A percentile compares a stretch with the other conserved stretches of the same genome.
phyloP scores from a whole-genome alignment of 192 early-diverging fungal genomes.

The Coemansia nantahalensis region DNA sequence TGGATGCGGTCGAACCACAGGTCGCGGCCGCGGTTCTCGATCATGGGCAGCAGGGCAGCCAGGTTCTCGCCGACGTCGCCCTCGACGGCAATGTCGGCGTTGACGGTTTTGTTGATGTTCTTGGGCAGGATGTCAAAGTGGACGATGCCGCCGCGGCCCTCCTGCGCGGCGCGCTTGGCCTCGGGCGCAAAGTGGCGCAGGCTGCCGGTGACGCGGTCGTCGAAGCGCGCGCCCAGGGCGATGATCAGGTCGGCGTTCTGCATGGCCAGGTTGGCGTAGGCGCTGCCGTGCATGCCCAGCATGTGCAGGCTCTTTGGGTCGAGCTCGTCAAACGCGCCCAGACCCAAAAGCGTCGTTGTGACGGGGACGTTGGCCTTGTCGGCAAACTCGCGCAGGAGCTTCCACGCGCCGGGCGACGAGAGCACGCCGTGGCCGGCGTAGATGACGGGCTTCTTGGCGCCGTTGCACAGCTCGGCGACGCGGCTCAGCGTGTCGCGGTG shows the following conservation, averaged over 20 bases:
- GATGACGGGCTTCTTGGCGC: conserved; percentile 87
- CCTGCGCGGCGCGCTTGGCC: conserved; percentile 81
- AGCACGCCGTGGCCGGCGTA: conserved; percentile 95
- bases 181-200: conserved; percentile 91
- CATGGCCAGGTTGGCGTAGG: conserved; percentile 98
- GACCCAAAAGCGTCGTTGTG: conserved; percentile 91
- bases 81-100: conserved; percentile 87
- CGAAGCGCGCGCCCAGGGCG: conserved; percentile 95
- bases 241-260: conserved; percentile 94
- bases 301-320: conserved; percentile 91
- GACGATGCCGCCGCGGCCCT: conserved; percentile 90
- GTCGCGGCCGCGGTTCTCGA: conserved; percentile 66
- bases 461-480: conserved; percentile 83
- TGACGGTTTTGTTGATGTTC: conserved; percentile 99
- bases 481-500: conserved; percentile 60
- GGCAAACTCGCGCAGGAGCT: conserved; percentile 77
- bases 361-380: conserved; percentile 92
- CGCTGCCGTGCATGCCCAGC: conserved; percentile 99
- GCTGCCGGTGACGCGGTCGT: conserved; percentile 96
- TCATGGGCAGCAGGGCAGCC: conserved; percentile 70
- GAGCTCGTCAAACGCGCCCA: conserved; percentile 91
- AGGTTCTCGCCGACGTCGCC: conserved; percentile 94
- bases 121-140: conserved; percentile 99
- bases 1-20: conserved; percentile 84
- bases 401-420: conserved; percentile 76